Evolutionary conservation across 164 flowering plant species (phyloP).

Genomic region (Nymphaea thermarum): DNA sequence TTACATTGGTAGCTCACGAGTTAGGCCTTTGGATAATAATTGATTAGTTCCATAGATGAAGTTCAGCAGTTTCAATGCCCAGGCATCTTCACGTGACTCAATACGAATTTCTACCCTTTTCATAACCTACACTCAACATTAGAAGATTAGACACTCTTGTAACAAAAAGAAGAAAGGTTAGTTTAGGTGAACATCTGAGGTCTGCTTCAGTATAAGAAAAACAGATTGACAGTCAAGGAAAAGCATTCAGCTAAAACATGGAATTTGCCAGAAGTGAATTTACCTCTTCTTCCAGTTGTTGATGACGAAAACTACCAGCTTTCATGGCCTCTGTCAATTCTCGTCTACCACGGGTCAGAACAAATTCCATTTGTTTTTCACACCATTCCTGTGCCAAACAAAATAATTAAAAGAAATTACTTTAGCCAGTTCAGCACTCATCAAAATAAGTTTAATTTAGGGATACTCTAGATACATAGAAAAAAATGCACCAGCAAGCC

Average conservation of each 20-base stretch:
- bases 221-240: not conserved
- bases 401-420: not conserved
- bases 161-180: not conserved
- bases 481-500: not conserved
- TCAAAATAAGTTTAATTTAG: not conserved
- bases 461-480: not conserved
- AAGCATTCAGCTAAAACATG: not conserved
- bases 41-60: slow-evolving; percentile 61
- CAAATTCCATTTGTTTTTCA: slow-evolving; percentile 75
- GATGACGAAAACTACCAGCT: slow-evolving; percentile 69
- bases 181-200: not conserved
- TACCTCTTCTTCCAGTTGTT: slow-evolving; percentile 77
- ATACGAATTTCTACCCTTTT: slow-evolving; percentile 36
- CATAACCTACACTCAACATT: slow-evolving; percentile 33
- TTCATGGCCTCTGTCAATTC: slow-evolving; percentile 53
- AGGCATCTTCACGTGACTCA: slow-evolving; percentile 48
- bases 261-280: not conserved
- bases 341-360: slow-evolving; percentile 31
- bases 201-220: not conserved
- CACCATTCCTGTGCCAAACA: slow-evolving; percentile 67
- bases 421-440: not conserved
- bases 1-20: slow-evolving; percentile 86
- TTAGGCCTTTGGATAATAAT: slow-evolving; percentile 60
- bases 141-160: not conserved
- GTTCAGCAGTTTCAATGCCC: slow-evolving; percentile 64